These are phyloP conservation scores for Graphilbum ipis-grandicollis DNA, from an alignment of 2,329 filamentous ascomycete genomes.

Conservation along the genomic window DNA sequence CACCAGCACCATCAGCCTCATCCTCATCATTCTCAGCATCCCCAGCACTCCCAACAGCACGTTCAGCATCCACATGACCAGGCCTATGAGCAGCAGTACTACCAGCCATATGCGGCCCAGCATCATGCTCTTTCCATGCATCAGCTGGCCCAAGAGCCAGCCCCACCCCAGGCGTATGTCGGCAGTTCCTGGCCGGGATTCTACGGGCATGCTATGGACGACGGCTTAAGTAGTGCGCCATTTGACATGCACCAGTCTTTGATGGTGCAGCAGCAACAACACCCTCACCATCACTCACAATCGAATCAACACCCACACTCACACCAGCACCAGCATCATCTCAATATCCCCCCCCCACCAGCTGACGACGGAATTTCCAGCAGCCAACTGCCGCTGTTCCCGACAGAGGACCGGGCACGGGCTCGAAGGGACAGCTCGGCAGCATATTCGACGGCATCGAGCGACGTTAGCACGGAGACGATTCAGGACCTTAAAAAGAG, in stretches of 20 bases:
- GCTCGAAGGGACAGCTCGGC: conserved; percentile 7
- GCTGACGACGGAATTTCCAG: conserved; percentile 1
- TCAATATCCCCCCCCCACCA: neutral
- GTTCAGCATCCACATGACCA: conserved; percentile 3
- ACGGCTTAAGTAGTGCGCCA: conserved; percentile 1
- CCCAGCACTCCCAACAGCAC: conserved; percentile 1
- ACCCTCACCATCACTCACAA: conserved; percentile 1
- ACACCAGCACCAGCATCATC: neutral
- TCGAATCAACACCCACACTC: neutral
- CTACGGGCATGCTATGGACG: conserved; percentile 1
- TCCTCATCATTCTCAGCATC: neutral
- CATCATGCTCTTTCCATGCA: conserved; percentile 2
- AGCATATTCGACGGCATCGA: conserved; percentile 8
- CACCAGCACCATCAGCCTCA: neutral
- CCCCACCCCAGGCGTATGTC: neutral
- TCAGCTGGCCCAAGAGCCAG: conserved; percentile 1
- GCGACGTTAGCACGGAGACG: conserved; percentile 11
- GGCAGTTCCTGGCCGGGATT: conserved; percentile 5
- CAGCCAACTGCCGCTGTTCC: conserved; percentile 5
- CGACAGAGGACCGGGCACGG: conserved; percentile 3
- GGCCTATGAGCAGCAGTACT: conserved; percentile 1
- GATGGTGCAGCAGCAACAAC: neutral
- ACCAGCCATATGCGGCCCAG: conserved; percentile 2
- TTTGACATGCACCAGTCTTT: conserved; percentile 1
- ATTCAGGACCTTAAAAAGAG: conserved; percentile 17